phyloP scores from a whole-genome alignment of 306 rosid genomes.

The Benincasa hispida region DNA sequence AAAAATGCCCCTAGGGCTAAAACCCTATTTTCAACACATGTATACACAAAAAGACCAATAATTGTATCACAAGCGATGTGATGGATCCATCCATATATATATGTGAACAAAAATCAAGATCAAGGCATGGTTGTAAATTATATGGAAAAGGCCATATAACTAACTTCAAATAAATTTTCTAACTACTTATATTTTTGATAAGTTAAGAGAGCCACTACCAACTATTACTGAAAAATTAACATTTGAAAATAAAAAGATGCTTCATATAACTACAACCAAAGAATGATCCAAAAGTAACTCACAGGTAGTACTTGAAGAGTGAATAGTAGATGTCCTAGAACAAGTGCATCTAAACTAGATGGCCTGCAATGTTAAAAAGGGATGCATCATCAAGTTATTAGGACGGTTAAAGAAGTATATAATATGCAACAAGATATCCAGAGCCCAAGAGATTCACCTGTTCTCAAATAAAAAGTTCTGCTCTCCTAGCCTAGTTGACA shows the following conservation, averaged over 20 bases:
- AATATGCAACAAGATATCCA: not conserved
- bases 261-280: not conserved
- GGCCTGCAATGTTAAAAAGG: conserved; percentile 35
- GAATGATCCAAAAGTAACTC: conserved; percentile 27
- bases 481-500: conserved; percentile 64
- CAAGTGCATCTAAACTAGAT: conserved; percentile 85
- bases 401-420: not conserved
- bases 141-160: not conserved
- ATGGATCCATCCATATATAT: not conserved
- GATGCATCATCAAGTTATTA: not conserved
- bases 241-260: not conserved
- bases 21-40: too few relatives aligned
- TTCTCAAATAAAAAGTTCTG: conserved; percentile 48
- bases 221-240: not conserved
- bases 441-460: conserved; percentile 38
- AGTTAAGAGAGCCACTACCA: not conserved
- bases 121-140: not conserved
- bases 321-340: conserved; percentile 67
- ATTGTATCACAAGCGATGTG: not conserved
- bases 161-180: not conserved
- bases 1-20: too few relatives aligned
- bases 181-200: not conserved
- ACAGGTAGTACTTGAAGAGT: conserved; percentile 79
- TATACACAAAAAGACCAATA: not conserved
- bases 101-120: not conserved